Conservation (phyloP, 176 grass and related monocot genomes). For the Elymus sibiricus region DNA sequence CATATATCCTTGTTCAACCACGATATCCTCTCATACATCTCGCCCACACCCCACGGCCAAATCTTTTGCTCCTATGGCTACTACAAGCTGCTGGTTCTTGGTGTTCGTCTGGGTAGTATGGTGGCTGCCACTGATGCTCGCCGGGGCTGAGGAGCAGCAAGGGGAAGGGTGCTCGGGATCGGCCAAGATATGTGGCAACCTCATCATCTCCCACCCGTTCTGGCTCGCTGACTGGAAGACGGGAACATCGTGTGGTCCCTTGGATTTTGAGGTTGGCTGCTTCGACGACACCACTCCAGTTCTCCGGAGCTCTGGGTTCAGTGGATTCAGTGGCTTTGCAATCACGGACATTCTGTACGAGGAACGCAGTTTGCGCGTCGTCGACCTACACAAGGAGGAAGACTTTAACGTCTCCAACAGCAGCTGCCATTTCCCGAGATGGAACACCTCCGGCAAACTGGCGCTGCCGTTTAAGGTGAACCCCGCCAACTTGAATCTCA, state of each 20-base stretch:
- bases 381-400: accelerated
- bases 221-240: neutral
- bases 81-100: neutral
- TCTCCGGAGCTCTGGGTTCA: neutral
- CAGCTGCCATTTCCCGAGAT: neutral
- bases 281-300: accelerated
- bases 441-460: neutral
- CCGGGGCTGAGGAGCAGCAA: neutral
- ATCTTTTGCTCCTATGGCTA: neutral
- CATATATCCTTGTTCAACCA: neutral
- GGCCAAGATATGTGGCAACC: neutral
- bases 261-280: neutral
- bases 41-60: neutral
- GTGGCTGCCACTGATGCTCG: neutral
- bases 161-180: neutral
- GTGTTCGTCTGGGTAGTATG: neutral
- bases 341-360: neutral
- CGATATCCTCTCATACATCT: neutral
- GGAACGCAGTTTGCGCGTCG: neutral
- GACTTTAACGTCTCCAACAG: accelerated
- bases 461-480: neutral
- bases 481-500: neutral
- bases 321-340: neutral
- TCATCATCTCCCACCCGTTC: neutral
- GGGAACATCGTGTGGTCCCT: neutral